Percentiles rank a stretch among this genome's conserved stretches.
Evolutionary conservation across 2,329 filamentous ascomycete genomes (phyloP).

Genomic region (Immersiporthe knoxdaviesiana): DNA sequence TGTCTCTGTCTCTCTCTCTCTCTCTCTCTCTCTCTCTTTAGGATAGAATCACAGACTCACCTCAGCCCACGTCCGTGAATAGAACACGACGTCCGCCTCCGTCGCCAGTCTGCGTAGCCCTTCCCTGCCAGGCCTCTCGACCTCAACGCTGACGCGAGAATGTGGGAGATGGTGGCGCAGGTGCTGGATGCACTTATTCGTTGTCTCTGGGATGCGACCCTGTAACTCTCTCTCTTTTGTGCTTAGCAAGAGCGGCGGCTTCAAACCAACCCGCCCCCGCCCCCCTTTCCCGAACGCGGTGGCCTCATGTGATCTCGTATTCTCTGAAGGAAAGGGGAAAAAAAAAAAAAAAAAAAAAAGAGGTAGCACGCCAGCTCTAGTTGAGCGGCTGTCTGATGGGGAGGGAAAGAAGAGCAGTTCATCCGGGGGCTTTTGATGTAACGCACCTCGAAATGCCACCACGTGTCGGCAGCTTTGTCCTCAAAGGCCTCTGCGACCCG

Average conservation of each 20-base stretch:
- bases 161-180: slow-evolving; percentile 51
- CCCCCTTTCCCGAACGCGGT: no score
- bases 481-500: slow-evolving; percentile 44
- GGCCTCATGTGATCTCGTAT: slow-evolving; percentile 9
- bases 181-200: slow-evolving; percentile 60
- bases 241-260: slow-evolving; percentile 14
- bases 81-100: slow-evolving; percentile 73
- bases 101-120: slow-evolving; percentile 63
- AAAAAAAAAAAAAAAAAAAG: no score
- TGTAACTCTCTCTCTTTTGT: slow-evolving; percentile 34
- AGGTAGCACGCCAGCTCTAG: not conserved
- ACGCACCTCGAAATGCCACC: slow-evolving; percentile 74
- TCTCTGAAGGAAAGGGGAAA: no score
- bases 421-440: not conserved
- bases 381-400: not conserved
- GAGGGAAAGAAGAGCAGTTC: not conserved
- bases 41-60: slow-evolving; percentile 46
- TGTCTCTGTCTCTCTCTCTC: no score
- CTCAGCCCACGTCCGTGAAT: slow-evolving; percentile 71
- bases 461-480: slow-evolving; percentile 45
- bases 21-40: no score
- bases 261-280: no score
- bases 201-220: slow-evolving; percentile 68
- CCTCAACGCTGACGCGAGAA: slow-evolving; percentile 67
- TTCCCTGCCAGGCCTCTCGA: slow-evolving; percentile 68